These are phyloP conservation scores for Lactifluus subvellereus DNA, from an alignment of 768 basidiomycete genomes.

Conservation along the genomic window DNA sequence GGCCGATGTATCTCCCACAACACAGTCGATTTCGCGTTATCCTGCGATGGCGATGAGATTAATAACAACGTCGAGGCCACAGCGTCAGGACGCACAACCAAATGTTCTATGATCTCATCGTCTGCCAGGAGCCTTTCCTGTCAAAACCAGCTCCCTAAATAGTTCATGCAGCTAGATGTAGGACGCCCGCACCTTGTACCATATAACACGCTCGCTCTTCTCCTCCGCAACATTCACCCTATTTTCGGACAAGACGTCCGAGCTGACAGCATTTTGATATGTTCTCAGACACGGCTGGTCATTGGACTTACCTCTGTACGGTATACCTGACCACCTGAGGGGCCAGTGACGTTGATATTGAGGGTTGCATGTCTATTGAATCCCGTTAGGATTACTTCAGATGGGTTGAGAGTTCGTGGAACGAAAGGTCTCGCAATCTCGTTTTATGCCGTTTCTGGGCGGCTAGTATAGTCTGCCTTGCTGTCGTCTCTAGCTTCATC, in stretches of 20 bases:
- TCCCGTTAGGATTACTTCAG: background rate
- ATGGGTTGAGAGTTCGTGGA: background rate
- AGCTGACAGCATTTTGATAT: slow-evolving; percentile 37
- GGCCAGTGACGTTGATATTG: background rate
- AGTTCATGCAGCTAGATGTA: background rate
- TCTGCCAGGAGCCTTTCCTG: slow-evolving; percentile 72
- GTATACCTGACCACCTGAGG: slow-evolving; percentile 6
- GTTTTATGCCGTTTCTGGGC: no score
- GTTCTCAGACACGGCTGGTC: background rate
- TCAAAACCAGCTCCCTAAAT: slow-evolving; percentile 25
- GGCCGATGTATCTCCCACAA: slow-evolving; percentile 78
- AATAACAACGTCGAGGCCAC: background rate
- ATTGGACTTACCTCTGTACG: slow-evolving; percentile 11
- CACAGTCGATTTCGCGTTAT: slow-evolving; percentile 58
- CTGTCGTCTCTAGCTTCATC: no score
- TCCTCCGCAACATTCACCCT: slow-evolving; percentile 59
- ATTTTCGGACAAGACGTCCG: slow-evolving; percentile 69
- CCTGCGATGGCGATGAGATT: slow-evolving; percentile 34
- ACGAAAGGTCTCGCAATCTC: no score
- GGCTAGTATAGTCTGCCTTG: no score
- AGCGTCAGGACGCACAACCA: slow-evolving; percentile 48
- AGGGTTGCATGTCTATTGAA: background rate
- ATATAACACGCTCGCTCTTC: slow-evolving; percentile 50
- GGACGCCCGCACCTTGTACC: slow-evolving; percentile 58
- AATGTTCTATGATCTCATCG: slow-evolving; percentile 67